phyloP scores from a whole-genome alignment of 495 filamentous ascomycete species.

The Pyrenula massariospora region DNA sequence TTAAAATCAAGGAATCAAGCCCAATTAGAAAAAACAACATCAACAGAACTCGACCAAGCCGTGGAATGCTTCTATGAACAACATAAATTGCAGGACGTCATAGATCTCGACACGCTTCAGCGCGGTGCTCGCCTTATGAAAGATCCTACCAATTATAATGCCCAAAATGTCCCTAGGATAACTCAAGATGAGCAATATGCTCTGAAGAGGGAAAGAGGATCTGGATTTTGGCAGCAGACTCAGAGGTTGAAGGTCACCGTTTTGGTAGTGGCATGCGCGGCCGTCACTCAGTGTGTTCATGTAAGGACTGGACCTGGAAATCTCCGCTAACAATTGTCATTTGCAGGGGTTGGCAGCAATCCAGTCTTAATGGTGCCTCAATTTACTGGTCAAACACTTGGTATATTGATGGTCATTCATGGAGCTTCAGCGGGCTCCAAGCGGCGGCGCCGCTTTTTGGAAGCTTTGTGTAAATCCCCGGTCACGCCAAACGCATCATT shows the following conservation, averaged over 20 bases:
- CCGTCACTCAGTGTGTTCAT: slow-evolving; percentile 15
- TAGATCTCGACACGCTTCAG: background rate
- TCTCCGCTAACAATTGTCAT: too few relatives aligned
- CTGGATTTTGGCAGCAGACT: slow-evolving; percentile 7
- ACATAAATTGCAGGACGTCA: background rate
- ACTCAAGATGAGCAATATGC: slow-evolving; percentile 2
- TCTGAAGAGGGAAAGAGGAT: background rate
- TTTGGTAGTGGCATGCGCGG: slow-evolving; percentile 15
- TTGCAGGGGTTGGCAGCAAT: slow-evolving; percentile 51
- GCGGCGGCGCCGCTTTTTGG: slow-evolving; percentile 17
- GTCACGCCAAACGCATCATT: background rate
- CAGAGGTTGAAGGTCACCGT: slow-evolving; percentile 14
- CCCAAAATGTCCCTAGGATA: background rate
- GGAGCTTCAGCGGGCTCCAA: slow-evolving; percentile 28
- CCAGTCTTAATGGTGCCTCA: slow-evolving; percentile 56
- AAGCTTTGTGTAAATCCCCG: slow-evolving; percentile 20
- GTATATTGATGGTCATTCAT: slow-evolving; percentile 18
- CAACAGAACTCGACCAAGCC: background rate
- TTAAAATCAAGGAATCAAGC: background rate
- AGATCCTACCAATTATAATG: background rate
- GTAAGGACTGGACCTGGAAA: background rate
- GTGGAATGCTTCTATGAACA: background rate
- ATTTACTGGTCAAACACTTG: slow-evolving; percentile 42
- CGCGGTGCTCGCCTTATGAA: background rate
- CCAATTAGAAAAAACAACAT: background rate